Evolutionary conservation across 2,329 filamentous ascomycete genomes (phyloP).

Genomic region (Ceratocystis cubensis): DNA sequence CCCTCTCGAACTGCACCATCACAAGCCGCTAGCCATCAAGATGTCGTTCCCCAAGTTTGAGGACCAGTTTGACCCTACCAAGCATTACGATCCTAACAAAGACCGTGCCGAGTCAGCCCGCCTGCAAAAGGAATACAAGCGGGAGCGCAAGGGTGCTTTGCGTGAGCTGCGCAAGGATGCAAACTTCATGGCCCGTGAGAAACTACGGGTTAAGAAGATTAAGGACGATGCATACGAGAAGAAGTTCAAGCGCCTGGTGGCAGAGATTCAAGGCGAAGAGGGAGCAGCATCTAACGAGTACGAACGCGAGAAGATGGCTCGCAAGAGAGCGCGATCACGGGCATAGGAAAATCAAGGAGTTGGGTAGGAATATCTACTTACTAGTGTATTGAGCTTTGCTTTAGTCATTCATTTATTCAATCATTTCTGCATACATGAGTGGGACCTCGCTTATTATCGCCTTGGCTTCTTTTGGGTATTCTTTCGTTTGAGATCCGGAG

Average conservation of each 20-base stretch:
- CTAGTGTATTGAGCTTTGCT: not conserved
- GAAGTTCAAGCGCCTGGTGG: constrained; percentile 84
- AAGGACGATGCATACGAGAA: constrained; percentile 88
- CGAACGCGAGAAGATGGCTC: constrained; percentile 67
- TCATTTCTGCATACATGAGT: not conserved
- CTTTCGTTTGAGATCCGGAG: constrained; percentile 3
- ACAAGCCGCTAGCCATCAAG: constrained; percentile 78
- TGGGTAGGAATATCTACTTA: not conserved
- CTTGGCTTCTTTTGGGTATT: not conserved
- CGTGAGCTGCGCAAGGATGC: constrained; percentile 91
- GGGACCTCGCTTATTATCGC: not conserved
- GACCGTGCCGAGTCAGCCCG: constrained; percentile 77
- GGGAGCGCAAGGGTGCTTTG: constrained; percentile 87
- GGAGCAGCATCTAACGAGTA: constrained; percentile 77
- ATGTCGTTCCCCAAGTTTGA: constrained; percentile 88
- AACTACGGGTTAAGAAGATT: constrained; percentile 82
- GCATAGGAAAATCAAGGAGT: constrained; percentile 8
- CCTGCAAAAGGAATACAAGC: constrained; percentile 81
- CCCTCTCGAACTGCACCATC: constrained; percentile 77
- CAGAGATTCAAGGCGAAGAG: constrained; percentile 92
- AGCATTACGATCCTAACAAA: constrained; percentile 92
- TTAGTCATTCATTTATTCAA: not conserved
- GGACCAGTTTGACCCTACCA: constrained; percentile 83
- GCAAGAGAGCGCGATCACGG: constrained; percentile 49
- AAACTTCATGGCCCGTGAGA: constrained; percentile 83